Percentiles rank a stretch among this genome's conserved stretches.
Evolutionary conservation across 306 rosid genomes (phyloP).

Genomic region (Fagus sylvatica): DNA sequence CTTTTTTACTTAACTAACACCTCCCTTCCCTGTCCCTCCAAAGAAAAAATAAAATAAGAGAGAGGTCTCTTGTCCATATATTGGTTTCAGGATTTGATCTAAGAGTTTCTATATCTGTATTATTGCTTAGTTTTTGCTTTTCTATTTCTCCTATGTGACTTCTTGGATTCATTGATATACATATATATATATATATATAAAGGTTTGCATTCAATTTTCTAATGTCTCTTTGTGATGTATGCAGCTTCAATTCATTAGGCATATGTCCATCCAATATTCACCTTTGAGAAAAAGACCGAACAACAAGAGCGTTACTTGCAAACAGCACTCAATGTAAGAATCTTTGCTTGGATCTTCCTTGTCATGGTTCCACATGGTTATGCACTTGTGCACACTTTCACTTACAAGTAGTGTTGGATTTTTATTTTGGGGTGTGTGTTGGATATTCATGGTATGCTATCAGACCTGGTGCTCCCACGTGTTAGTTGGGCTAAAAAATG

Average conservation of each 20-base stretch:
- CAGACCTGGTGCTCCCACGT: not conserved
- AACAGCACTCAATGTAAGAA: constrained; percentile 31
- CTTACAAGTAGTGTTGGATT: not conserved
- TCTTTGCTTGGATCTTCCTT: not conserved
- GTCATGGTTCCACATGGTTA: not conserved
- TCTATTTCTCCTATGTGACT: not conserved
- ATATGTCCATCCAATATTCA: constrained; percentile 44
- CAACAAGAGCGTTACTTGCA: constrained; percentile 25
- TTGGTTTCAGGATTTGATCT: not conserved
- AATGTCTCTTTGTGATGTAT: constrained; percentile 10
- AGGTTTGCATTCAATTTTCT: not conserved
- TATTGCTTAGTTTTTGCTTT: not conserved
- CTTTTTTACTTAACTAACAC: too few relatives aligned
- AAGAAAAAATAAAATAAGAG: not conserved
- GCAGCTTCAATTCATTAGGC: constrained; percentile 53
- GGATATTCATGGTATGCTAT: not conserved
- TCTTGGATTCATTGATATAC: not conserved
- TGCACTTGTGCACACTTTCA: not conserved
- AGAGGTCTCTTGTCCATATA: not conserved
- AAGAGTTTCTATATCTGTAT: not conserved
- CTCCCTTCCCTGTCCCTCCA: not conserved
- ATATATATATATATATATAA: too few relatives aligned
- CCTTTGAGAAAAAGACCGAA: constrained; percentile 35
- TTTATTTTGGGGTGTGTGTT: not conserved
- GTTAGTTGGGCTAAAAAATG: not conserved